A percentile compares a stretch with the other conserved stretches of the same genome.
Evolutionary conservation across 352 stramenopile genomes (phyloP).

Genomic region (Peronosclerospora sorghi): DNA sequence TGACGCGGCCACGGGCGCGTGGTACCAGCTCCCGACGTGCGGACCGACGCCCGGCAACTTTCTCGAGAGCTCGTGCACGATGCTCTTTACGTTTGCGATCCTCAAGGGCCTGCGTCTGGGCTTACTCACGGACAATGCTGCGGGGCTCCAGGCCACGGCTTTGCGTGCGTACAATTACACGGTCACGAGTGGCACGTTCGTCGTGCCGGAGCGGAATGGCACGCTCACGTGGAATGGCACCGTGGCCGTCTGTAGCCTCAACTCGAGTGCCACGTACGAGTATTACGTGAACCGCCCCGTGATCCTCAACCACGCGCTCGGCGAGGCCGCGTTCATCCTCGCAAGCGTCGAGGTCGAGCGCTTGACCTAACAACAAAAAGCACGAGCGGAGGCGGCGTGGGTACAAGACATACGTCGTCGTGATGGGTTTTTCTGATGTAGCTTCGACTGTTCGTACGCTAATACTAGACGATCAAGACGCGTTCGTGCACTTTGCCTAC

Average conservation of each 20-base stretch:
- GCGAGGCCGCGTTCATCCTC: constrained; percentile 15
- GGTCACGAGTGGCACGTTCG: constrained; percentile 8
- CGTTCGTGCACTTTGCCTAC: too few species aligned
- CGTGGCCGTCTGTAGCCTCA: constrained; percentile 17
- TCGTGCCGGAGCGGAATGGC: constrained; percentile 17
- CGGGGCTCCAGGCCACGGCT: constrained; percentile 1
- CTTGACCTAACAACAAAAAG: too few species aligned
- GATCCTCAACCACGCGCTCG: background rate
- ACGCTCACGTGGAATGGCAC: constrained; percentile 18
- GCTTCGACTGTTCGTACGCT: too few species aligned
- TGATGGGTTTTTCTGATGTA: too few species aligned
- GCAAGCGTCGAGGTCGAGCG: constrained; percentile 15
- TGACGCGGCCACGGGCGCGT: constrained; percentile 10
- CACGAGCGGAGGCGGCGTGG: too few species aligned
- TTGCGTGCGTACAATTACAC: constrained; percentile 18
- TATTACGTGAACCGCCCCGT: background rate
- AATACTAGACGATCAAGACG: too few species aligned
- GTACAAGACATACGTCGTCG: too few species aligned
- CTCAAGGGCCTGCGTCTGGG: constrained; percentile 19
- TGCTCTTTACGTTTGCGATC: constrained; percentile 24
- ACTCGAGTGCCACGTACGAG: constrained; percentile 6
- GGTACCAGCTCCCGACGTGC: constrained; percentile 19
- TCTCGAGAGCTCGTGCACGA: constrained; percentile 21
- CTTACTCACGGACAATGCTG: constrained; percentile 10
- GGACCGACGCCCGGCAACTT: constrained; percentile 18